These are phyloP conservation scores for Penicillium sp. DNA, from an alignment of 2,329 filamentous ascomycete species.

Conservation along the genomic window DNA sequence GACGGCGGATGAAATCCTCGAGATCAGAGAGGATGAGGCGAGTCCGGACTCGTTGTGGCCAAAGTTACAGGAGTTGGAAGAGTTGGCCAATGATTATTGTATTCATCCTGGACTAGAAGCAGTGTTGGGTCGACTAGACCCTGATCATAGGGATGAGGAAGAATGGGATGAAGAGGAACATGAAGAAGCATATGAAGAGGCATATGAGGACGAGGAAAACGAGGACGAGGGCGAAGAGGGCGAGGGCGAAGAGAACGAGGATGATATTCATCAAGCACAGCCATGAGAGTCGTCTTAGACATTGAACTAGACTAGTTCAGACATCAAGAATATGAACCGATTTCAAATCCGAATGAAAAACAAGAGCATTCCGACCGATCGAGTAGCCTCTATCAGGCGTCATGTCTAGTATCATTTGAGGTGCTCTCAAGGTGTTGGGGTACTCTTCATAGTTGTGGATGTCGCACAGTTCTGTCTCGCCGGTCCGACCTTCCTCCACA, in stretches of 20 bases:
- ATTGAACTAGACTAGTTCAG: background rate
- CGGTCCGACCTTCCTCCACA: background rate
- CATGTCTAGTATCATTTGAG: background rate
- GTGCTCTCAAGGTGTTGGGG: background rate
- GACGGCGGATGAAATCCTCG: conserved; percentile 3
- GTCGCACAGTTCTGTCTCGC: background rate
- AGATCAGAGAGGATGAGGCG: conserved; percentile 11
- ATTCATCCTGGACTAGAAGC: background rate
- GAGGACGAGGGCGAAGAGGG: background rate
- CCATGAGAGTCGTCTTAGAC: background rate
- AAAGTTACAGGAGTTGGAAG: conserved; percentile 8
- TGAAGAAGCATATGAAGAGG: background rate
- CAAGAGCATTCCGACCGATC: background rate
- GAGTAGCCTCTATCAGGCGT: background rate
- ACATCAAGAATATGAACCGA: background rate
- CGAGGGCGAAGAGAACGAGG: background rate
- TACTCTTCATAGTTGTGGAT: background rate
- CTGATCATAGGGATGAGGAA: background rate
- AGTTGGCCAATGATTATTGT: background rate
- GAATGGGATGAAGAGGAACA: background rate
- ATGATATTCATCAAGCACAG: background rate
- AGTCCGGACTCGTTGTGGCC: background rate
- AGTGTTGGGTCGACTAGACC: background rate
- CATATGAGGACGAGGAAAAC: too few species aligned
- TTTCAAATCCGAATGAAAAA: background rate